Base-by-base conservation (phyloP, 345 rosid species). In the Bruguiera gymnorhiza region DNA sequence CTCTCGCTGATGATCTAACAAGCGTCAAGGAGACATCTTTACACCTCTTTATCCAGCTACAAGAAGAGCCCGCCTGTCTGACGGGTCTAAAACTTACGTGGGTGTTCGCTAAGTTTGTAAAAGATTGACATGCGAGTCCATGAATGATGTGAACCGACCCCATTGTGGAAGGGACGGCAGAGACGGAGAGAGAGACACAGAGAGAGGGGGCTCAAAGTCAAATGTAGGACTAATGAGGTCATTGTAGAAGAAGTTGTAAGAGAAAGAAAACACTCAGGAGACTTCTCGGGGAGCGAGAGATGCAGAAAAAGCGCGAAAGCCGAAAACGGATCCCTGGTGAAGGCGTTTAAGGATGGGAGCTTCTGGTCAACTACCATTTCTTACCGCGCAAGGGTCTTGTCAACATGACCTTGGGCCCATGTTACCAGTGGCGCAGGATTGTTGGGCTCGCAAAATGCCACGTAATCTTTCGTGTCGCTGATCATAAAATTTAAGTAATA, bases 91-190 rank as follows among this genome's bases (percentile, higher is more conserved):
- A 63, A 72, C 31, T 34, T 26, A 43, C 63, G 63, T 24, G 67
- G 1, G 48, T 46, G 24, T 68, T 53, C 0, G 29, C 36, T 36
- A 31, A 27, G 26, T 29, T 70, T 1, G 73, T 18, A 43, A 66
- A 63, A 15, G 78, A 60, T 32, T 67, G 84, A 36, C 60, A 73
- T 5, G 70, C 67, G 8, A 71, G n/a, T 0, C 70, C 66, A 30
- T 71, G 78, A 15, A 30, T 68, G 73, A 80, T 58, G 56, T 60
- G 74, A 53, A 83, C 63, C 52, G 93, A 82, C 62, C 82, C 84
- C 93, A 90, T 90, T 8, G 20, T 4, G 43, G 58, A 8, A 18
- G 27, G 29, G 51, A 57, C 68, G 57, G 9, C 51, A 30, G 34
- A 32, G 30, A 23, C 29, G n/a, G 15, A 30, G 29, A 72, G 58